These are phyloP conservation scores for Gossypium davidsonii DNA, from an alignment of 441 rosid species.

Conservation along the genomic window DNA sequence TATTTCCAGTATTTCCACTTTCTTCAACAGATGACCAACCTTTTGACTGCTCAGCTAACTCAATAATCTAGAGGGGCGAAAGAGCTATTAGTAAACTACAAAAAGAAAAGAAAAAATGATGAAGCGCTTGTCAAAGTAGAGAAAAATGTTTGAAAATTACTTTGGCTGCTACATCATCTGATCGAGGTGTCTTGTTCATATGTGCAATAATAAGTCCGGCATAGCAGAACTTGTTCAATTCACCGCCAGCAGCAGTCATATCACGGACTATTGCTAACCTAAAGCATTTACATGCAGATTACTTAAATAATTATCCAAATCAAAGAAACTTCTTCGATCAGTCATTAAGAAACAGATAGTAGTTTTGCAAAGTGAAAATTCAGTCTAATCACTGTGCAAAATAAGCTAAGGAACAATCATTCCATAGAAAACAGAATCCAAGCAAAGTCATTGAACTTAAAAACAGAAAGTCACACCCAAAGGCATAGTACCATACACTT, in stretches of 20 bases:
- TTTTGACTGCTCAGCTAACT: slow-evolving; percentile 76
- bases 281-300: slow-evolving; percentile 14
- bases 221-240: slow-evolving; percentile 87
- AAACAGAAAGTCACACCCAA: slow-evolving; percentile 8
- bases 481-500: slow-evolving; percentile 59
- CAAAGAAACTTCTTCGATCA: background rate
- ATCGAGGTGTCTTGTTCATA: slow-evolving; percentile 56
- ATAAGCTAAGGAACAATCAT: background rate
- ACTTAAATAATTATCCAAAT: background rate
- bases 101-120: background rate
- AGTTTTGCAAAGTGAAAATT: background rate
- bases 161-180: slow-evolving; percentile 60
- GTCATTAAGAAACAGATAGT: background rate
- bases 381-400: background rate
- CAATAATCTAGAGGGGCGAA: slow-evolving; percentile 54
- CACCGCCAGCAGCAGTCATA: slow-evolving; percentile 96
- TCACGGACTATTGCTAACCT: slow-evolving; percentile 86
- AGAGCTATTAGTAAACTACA: slow-evolving; percentile 20
- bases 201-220: slow-evolving; percentile 88
- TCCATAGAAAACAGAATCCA: slow-evolving; percentile 1
- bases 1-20: slow-evolving; percentile 49
- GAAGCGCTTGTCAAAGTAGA: background rate
- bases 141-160: slow-evolving; percentile 27
- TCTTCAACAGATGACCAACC: slow-evolving; percentile 81
- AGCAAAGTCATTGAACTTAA: slow-evolving; percentile 14